These are phyloP conservation scores for Trichoderma sp. DNA, from an alignment of 2,329 filamentous ascomycete species.

Conservation along the genomic window DNA sequence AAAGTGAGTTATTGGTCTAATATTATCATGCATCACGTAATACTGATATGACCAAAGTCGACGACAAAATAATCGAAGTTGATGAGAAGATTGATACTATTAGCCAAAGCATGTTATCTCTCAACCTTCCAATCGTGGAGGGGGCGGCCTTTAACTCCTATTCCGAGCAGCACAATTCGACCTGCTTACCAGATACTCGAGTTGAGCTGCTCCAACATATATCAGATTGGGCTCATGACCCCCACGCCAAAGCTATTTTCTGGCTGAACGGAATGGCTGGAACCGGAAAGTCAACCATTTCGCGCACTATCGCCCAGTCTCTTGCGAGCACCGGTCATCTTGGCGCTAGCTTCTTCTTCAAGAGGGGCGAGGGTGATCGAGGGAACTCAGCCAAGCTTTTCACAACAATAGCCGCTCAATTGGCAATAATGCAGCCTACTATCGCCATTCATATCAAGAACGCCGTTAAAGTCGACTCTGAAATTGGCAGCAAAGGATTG, in stretches of 20 bases:
- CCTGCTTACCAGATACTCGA: neutral
- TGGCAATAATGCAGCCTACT: neutral
- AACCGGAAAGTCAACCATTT: neutral
- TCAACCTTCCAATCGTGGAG: neutral
- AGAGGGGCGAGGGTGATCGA: neutral
- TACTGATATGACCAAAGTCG: neutral
- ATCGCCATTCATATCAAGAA: neutral
- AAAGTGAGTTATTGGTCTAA: conserved; percentile 10
- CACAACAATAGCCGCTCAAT: neutral
- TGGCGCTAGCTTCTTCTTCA: neutral
- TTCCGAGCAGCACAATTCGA: neutral
- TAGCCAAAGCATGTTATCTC: neutral
- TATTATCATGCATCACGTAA: neutral
- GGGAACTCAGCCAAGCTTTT: neutral
- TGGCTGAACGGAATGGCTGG: conserved; percentile 10
- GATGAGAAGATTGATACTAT: neutral
- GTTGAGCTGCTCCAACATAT: neutral
- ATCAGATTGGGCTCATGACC: neutral
- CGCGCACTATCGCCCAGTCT: neutral
- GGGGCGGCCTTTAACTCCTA: neutral
- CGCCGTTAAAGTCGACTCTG: neutral
- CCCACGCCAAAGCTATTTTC: neutral
- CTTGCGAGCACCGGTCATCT: neutral
- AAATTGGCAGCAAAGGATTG: neutral
- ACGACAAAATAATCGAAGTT: neutral